Evolutionary conservation across 139 green algal genomes (phyloP), one percentile per base, ranked within the genome.

Genomic region (Pseudopediastrum boryanum): DNA sequence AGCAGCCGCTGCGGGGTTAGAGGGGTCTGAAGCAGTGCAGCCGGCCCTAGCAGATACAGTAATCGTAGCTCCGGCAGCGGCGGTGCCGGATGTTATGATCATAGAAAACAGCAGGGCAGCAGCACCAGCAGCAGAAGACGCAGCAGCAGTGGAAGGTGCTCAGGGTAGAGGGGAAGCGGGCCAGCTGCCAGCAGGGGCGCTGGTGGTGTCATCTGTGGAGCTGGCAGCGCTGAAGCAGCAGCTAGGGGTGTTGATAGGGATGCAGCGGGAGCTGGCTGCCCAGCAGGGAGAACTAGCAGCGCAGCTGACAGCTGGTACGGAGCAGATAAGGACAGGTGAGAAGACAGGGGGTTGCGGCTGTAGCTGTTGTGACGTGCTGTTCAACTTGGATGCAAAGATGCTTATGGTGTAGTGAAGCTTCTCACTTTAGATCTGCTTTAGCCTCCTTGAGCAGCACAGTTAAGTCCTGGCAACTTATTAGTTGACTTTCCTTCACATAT

Each of bases 211-310:
- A n/a, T 73, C 39, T 51, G 38, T 23, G 27, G 38, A 59, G 2
- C 29, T 72, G 6, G 73, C 42, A 10, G 59, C 42, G 23, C 59
- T 71, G 59, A 64, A 82, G 75, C 75, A 75, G 64, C 68, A 84
- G 78, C 52, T 85, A 62, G 36, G 44, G 36, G 38, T 70, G 51
- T 62, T 85, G 39, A 23, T 79, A 58, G 54, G 33, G 19, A 64
- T 82, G 65, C 84, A 90, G 50, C 80, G 84, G 51, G 63, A 80
- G 71, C 2, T 85, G 41, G 52, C n/a, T n/a, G n/a, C n/a, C n/a
- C n/a, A n/a, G n/a, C n/a, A n/a, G n/a, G n/a, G n/a, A n/a, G n/a
- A n/a, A n/a, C n/a, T n/a, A n/a, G n/a, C 63, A 50, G 38, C 61
- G n/a, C 75, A 81, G 78, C 78, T 84, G 79, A 27, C 61, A 21